Conservation (phyloP, 441 rosid genomes). For the Sinapis alba region DNA sequence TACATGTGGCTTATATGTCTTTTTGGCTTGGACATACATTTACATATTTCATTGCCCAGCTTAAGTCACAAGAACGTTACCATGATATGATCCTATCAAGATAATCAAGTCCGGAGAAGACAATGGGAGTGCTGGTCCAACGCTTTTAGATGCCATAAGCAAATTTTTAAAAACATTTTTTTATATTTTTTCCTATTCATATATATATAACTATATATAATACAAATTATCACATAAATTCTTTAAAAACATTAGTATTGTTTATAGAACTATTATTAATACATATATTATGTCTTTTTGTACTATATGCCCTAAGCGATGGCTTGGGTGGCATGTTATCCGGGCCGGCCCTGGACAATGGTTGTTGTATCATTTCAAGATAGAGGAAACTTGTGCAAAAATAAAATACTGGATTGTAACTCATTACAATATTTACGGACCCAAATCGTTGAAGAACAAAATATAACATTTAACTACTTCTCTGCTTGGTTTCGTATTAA, state of each 20-base stretch:
- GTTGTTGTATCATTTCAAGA: background rate
- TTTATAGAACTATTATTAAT: too few species aligned
- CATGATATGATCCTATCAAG: background rate
- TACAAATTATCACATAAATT: too few species aligned
- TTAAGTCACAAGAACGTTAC: slow-evolving; percentile 1
- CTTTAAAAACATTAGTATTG: too few species aligned
- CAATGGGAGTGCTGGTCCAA: too few species aligned
- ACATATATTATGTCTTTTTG: too few species aligned
- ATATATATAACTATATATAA: too few species aligned
- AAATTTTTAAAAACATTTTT: too few species aligned
- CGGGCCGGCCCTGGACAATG: too few species aligned
- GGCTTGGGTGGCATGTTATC: too few species aligned
- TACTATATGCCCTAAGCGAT: too few species aligned
- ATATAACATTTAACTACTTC: background rate
- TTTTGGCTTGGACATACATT: background rate
- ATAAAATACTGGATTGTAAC: background rate
- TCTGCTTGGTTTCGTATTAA: background rate
- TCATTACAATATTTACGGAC: background rate
- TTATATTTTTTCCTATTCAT: too few species aligned
- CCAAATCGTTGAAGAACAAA: background rate
- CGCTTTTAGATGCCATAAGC: too few species aligned
- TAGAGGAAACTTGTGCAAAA: slow-evolving; percentile 2
- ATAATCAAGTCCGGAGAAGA: background rate
- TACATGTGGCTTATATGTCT: background rate
- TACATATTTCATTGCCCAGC: slow-evolving; percentile 4